Conservation (phyloP, 116 monocot genomes). For the Thalassia testudinum region DNA sequence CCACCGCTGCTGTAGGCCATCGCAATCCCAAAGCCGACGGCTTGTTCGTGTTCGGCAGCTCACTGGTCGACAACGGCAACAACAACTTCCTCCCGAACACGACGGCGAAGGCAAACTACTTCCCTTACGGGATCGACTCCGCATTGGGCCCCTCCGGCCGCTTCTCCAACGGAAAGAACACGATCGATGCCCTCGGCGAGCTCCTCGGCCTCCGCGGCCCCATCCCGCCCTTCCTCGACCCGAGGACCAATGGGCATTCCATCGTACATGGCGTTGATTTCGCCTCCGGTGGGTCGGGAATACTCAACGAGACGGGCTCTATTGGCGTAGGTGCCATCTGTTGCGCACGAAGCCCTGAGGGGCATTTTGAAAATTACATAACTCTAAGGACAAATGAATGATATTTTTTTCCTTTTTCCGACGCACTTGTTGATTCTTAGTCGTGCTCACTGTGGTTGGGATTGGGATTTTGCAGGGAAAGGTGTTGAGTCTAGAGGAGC, state of each 20-base stretch:
- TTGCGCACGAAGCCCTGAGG: too few species aligned
- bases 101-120: conserved; percentile 33
- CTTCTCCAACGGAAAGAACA: conserved; percentile 58
- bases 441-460: not conserved
- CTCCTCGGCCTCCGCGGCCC: conserved; percentile 22
- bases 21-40: conserved; percentile 8
- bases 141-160: conserved; percentile 40
- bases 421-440: too few species aligned
- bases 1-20: not conserved
- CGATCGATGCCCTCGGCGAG: conserved; percentile 40
- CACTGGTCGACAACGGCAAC: conserved; percentile 65
- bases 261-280: conserved; percentile 43
- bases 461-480: conserved; percentile 17
- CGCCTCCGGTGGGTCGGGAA: conserved; percentile 64
- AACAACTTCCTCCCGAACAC: conserved; percentile 48
- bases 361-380: too few species aligned
- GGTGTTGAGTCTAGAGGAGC: conserved; percentile 35
- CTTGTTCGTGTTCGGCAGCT: conserved; percentile 68
- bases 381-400: too few species aligned
- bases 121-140: conserved; percentile 54
- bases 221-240: conserved; percentile 42
- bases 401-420: too few species aligned
- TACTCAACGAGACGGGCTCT: conserved; percentile 36
- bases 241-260: conserved; percentile 18
- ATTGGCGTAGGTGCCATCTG: conserved; percentile 2